These are phyloP conservation scores for Blepharisma stoltei DNA, from an alignment of 73 alveolate species.

Conservation along the genomic window DNA sequence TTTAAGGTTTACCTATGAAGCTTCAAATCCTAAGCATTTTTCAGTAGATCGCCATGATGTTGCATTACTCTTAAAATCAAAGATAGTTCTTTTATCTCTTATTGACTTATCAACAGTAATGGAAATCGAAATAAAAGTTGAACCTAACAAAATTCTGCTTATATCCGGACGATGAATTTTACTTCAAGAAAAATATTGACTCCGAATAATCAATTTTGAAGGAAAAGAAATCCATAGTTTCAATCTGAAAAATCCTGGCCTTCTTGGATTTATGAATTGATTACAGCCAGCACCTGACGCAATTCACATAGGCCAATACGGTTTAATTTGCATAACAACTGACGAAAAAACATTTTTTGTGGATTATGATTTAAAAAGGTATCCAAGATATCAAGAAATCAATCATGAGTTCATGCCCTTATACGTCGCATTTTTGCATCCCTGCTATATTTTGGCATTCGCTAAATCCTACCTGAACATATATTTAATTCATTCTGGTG, in stretches of 20 bases:
- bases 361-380: neutral
- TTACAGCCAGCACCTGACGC: neutral
- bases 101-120: neutral
- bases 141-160: neutral
- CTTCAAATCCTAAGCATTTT: neutral
- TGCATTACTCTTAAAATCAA: neutral
- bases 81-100: neutral
- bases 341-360: slow-evolving; percentile 1
- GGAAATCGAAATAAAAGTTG: neutral
- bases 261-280: neutral
- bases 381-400: slow-evolving; percentile 1
- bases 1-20: too few relatives aligned
- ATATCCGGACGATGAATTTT: neutral
- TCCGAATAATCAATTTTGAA: neutral
- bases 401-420: neutral
- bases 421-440: slow-evolving; percentile 12
- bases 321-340: neutral
- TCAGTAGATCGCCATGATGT: neutral
- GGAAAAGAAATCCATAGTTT: neutral
- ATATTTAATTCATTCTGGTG: slow-evolving; percentile 7
- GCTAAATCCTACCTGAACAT: neutral
- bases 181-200: neutral
- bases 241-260: slow-evolving; percentile 23
- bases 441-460: slow-evolving; percentile 10
- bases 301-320: neutral